These are phyloP conservation scores for Grammothele lineata DNA, from an alignment of 768 basidiomycete species.

Conservation along the genomic window DNA sequence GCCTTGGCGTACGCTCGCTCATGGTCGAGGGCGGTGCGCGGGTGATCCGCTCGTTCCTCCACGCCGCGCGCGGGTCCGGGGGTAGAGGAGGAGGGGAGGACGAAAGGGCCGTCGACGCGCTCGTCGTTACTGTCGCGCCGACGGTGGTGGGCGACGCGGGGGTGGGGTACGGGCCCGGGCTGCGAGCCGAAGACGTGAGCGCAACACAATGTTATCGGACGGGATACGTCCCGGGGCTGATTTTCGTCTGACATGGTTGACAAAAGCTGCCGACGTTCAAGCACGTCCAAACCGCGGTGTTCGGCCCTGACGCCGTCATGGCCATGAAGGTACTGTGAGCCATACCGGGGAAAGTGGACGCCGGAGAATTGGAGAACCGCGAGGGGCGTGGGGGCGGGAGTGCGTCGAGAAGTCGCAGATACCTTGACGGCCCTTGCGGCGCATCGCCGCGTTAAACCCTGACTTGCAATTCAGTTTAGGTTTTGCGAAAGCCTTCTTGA, in stretches of 20 bases:
- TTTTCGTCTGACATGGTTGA: too few relatives aligned
- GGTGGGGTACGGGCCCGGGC: slow-evolving; percentile 45
- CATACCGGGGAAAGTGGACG: too few relatives aligned
- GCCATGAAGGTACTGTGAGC: too few relatives aligned
- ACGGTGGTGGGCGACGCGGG: slow-evolving; percentile 74
- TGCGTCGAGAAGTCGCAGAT: too few relatives aligned
- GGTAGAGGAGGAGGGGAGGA: slow-evolving; percentile 8
- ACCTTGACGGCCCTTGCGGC: too few relatives aligned
- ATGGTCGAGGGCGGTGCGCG: slow-evolving; percentile 97
- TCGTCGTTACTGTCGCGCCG: slow-evolving; percentile 87
- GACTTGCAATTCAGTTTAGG: too few relatives aligned
- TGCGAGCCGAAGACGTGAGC: slow-evolving; percentile 20
- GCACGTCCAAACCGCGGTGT: slow-evolving; percentile 23
- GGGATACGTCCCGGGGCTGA: too few relatives aligned
- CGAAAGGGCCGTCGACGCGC: slow-evolving; percentile 61
- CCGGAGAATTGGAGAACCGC: too few relatives aligned
- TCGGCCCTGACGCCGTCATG: slow-evolving; percentile 28
- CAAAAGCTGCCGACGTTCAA: slow-evolving; percentile 22
- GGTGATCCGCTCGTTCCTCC: slow-evolving; percentile 74
- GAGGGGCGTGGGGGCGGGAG: too few relatives aligned
- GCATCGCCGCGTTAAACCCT: too few relatives aligned
- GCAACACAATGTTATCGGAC: too few relatives aligned
- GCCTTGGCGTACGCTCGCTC: slow-evolving; percentile 59
- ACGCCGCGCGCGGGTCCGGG: slow-evolving; percentile 10
- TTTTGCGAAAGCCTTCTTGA: too few relatives aligned